Conservation (phyloP, 163 green algal species). For the Scenedesmus sp. region DNA sequence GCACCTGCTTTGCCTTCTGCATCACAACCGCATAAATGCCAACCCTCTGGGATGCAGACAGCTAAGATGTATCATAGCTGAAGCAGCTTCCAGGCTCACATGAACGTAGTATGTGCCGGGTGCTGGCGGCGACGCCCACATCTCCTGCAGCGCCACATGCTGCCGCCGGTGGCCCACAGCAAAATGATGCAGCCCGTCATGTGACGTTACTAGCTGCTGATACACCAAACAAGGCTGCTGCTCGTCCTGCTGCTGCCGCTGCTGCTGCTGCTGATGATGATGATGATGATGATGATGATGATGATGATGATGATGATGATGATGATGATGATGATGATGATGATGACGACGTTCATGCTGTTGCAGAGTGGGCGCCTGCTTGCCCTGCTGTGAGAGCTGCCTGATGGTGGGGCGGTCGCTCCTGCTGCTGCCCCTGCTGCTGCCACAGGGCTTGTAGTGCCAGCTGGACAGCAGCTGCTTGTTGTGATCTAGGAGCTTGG, state of each 20-base stretch:
- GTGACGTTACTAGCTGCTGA: conserved; percentile 16
- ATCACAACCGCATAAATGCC: too few species aligned
- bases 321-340: too few species aligned
- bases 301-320: too few species aligned
- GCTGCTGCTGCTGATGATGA: conserved; percentile 19
- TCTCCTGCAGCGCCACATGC: conserved; percentile 20
- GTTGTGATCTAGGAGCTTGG: neutral
- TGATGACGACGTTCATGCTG: too few species aligned
- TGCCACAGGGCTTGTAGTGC: conserved; percentile 7
- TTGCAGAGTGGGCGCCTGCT: neutral
- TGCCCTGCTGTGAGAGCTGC: conserved; percentile 4
- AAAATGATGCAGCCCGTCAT: neutral
- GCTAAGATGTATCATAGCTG: too few species aligned
- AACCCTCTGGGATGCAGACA: too few species aligned
- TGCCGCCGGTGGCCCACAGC: neutral
- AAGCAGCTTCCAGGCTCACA: neutral
- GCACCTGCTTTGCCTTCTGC: too few species aligned
- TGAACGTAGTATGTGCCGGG: conserved; percentile 36
- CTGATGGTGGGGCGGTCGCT: conserved; percentile 20
- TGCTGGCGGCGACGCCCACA: conserved; percentile 34
- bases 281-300: too few species aligned
- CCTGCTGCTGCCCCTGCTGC: conserved; percentile 30
- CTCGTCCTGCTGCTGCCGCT: neutral
- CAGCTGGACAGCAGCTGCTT: conserved; percentile 21
- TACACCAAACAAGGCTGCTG: conserved; percentile 24